These are phyloP conservation scores for Fusarium graminum DNA, from an alignment of 2,329 filamentous ascomycete genomes.

Conservation along the genomic window DNA sequence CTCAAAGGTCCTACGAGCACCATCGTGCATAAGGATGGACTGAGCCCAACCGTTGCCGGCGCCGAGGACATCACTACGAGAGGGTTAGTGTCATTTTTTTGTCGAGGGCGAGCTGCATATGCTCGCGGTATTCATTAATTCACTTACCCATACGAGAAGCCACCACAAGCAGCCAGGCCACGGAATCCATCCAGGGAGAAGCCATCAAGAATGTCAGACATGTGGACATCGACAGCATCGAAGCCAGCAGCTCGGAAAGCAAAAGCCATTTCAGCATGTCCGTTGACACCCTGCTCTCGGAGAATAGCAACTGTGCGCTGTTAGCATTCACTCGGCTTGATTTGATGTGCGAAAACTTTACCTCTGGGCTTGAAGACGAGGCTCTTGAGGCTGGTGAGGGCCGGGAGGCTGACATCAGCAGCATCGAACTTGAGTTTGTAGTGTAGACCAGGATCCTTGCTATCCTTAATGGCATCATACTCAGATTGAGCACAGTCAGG, in stretches of 20 bases:
- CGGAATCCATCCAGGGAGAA: conserved; percentile 85
- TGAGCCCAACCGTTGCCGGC: conserved; percentile 98
- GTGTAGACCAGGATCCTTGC: conserved; percentile 82
- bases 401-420: conserved; percentile 78
- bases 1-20: conserved; percentile 80
- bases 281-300: conserved; percentile 95
- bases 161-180: conserved; percentile 93
- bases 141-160: conserved; percentile 86
- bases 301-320: conserved; percentile 87
- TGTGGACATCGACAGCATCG: conserved; percentile 92
- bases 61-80: conserved; percentile 72
- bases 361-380: conserved; percentile 69
- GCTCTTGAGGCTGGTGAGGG: conserved; percentile 60
- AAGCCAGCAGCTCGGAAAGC: conserved; percentile 94
- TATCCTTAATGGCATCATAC: conserved; percentile 79
- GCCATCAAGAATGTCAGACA: conserved; percentile 89
- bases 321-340: conserved; percentile 59
- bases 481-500: conserved; percentile 87
- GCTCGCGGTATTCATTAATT: not conserved
- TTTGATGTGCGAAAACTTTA: conserved; percentile 30
- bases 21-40: conserved; percentile 87
- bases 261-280: conserved; percentile 97
- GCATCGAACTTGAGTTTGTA: conserved; percentile 88
- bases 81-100: conserved; percentile 14
- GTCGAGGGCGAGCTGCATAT: not conserved